Conservation (phyloP, 495 filamentous ascomycete species). For the Tuber magnatum region DNA sequence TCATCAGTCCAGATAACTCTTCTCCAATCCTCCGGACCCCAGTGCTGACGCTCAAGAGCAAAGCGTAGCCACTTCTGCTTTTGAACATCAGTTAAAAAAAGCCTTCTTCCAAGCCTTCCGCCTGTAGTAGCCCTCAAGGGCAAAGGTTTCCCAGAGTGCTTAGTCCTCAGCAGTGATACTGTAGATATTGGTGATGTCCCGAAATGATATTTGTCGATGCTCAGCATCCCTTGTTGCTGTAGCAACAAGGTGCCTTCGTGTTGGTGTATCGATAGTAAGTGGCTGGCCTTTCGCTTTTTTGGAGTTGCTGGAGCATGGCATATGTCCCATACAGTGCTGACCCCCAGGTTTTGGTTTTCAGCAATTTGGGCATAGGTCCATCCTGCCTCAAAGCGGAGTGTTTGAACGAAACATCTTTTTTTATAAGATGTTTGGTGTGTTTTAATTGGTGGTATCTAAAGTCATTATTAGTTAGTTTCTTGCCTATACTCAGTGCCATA, state of each 20-base stretch:
- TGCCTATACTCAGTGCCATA: no score
- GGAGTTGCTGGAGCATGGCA: no score
- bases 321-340: no score
- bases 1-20: constrained; percentile 19
- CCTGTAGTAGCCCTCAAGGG: background rate
- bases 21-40: constrained; percentile 12
- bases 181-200: constrained; percentile 1
- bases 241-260: background rate
- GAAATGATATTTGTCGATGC: background rate
- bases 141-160: background rate
- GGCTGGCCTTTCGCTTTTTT: no score
- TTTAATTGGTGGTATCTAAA: no score
- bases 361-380: no score
- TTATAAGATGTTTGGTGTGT: no score
- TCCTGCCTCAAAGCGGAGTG: no score
- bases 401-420: no score
- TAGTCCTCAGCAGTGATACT: constrained; percentile 9
- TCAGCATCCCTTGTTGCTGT: constrained; percentile 9
- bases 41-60: constrained; percentile 8
- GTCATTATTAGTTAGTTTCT: no score
- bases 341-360: no score
- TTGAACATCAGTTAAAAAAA: background rate
- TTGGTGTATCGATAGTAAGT: background rate
- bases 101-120: background rate
- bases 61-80: constrained; percentile 6